Percentiles rank a stretch among this genome's conserved stretches.
Evolutionary conservation across 257 asterid genomes (phyloP).

Genomic region (Nicotiana noctiflora): DNA sequence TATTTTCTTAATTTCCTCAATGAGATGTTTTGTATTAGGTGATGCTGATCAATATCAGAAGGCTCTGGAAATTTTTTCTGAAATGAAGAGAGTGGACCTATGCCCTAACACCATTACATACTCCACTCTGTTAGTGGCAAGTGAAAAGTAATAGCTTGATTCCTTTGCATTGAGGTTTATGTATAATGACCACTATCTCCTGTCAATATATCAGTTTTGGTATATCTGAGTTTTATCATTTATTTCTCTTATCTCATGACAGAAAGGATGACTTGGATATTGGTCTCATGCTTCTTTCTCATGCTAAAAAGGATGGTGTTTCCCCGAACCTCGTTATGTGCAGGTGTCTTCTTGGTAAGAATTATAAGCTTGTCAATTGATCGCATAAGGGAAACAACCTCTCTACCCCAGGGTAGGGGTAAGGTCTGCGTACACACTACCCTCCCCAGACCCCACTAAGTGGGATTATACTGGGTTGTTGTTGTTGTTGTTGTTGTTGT

Average conservation of each 20-base stretch:
- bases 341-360: slow-evolving; percentile 82
- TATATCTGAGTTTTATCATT: slow-evolving; percentile 16
- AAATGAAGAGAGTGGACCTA: slow-evolving; percentile 63
- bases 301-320: slow-evolving; percentile 85
- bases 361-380: not conserved
- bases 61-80: slow-evolving; percentile 64
- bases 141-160: slow-evolving; percentile 71
- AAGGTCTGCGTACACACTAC: too few species aligned
- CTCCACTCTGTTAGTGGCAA: slow-evolving; percentile 76
- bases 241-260: slow-evolving; percentile 18
- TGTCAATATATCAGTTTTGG: not conserved
- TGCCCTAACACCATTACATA: slow-evolving; percentile 85
- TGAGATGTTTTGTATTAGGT: slow-evolving; percentile 39
- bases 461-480: too few species aligned
- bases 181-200: not conserved
- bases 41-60: slow-evolving; percentile 65
- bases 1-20: slow-evolving; percentile 10
- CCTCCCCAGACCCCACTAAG: too few species aligned
- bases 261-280: slow-evolving; percentile 83
- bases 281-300: slow-evolving; percentile 69
- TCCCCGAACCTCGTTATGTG: slow-evolving; percentile 83
- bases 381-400: not conserved
- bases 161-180: not conserved
- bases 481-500: too few species aligned
- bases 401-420: too few species aligned